These are phyloP conservation scores for Colletotrichum tanaceti DNA, from an alignment of 2,329 filamentous ascomycete genomes.

Conservation along the genomic window DNA sequence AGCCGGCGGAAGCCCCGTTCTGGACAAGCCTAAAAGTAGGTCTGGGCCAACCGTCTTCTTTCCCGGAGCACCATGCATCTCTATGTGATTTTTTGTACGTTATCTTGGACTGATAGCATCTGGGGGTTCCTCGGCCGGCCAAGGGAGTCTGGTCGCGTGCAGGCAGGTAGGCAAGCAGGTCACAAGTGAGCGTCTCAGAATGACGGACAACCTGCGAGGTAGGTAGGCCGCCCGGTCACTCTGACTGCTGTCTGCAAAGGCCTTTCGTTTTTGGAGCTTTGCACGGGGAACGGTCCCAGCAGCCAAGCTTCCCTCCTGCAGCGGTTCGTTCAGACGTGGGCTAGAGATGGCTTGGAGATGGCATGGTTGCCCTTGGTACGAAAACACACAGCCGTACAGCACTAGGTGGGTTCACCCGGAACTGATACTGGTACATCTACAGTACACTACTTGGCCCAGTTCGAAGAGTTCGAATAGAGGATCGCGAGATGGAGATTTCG, in stretches of 20 bases:
- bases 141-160: background rate
- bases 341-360: too few relatives aligned
- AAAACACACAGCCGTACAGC: too few relatives aligned
- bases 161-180: slow-evolving; percentile 2
- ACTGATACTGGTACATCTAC: background rate
- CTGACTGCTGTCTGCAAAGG: too few relatives aligned
- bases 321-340: background rate
- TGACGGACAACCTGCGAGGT: background rate
- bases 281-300: background rate
- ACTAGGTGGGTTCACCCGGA: too few relatives aligned
- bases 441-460: background rate
- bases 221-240: too few relatives aligned
- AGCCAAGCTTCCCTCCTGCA: background rate
- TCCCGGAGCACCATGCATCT: background rate
- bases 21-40: background rate
- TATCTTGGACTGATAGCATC: background rate
- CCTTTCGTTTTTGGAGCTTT: too few relatives aligned
- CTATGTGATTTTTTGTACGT: background rate
- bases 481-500: background rate
- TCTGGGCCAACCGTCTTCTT: background rate
- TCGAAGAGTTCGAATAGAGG: background rate
- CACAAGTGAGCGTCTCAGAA: background rate
- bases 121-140: background rate
- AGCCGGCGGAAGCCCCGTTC: background rate
- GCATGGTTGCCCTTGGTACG: background rate